These are phyloP conservation scores for Trametes maxima DNA, from an alignment of 768 basidiomycete species.

Conservation along the genomic window DNA sequence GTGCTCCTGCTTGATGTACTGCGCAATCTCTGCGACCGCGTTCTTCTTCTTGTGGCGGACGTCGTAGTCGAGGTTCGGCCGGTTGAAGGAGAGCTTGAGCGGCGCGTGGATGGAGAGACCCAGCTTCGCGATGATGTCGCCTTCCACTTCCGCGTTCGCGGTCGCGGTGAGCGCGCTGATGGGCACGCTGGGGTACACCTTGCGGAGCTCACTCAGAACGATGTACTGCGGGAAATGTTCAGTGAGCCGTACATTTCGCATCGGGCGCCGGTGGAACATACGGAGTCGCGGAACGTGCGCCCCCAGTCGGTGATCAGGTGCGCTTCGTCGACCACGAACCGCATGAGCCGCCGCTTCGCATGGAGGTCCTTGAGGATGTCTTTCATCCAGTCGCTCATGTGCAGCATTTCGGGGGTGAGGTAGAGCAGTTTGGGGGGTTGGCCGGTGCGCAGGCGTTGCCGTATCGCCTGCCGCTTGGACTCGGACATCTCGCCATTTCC, in stretches of 20 bases:
- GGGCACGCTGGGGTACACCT: conserved; percentile 76
- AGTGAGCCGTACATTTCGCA: neutral
- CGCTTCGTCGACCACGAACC: conserved; percentile 96
- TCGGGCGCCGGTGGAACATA: conserved; percentile 38
- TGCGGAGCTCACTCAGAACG: conserved; percentile 65
- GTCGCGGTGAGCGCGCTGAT: conserved; percentile 98
- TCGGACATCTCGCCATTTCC: conserved; percentile 45
- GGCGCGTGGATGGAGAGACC: conserved; percentile 58
- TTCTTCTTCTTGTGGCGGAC: conserved; percentile 50
- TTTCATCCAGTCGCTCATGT: conserved; percentile 58
- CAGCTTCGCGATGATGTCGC: conserved; percentile 78
- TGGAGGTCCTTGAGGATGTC: conserved; percentile 62
- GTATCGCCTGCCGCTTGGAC: conserved; percentile 41
- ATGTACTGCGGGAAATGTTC: conserved; percentile 54
- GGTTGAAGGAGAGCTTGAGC: conserved; percentile 88
- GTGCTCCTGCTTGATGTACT: conserved; percentile 65
- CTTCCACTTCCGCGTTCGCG: conserved; percentile 74
- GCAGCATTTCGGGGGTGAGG: conserved; percentile 89
- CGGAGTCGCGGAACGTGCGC: conserved; percentile 85
- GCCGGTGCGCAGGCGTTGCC: conserved; percentile 45
- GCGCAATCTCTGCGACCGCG: conserved; percentile 59
- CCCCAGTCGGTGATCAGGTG: conserved; percentile 97
- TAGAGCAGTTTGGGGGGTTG: conserved; percentile 74
- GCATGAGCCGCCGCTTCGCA: conserved; percentile 58
- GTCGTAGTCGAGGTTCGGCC: conserved; percentile 84